Evolutionary conservation across 2,329 filamentous ascomycete species (phyloP).

Genomic region (Sarocladiaceae sp.): DNA sequence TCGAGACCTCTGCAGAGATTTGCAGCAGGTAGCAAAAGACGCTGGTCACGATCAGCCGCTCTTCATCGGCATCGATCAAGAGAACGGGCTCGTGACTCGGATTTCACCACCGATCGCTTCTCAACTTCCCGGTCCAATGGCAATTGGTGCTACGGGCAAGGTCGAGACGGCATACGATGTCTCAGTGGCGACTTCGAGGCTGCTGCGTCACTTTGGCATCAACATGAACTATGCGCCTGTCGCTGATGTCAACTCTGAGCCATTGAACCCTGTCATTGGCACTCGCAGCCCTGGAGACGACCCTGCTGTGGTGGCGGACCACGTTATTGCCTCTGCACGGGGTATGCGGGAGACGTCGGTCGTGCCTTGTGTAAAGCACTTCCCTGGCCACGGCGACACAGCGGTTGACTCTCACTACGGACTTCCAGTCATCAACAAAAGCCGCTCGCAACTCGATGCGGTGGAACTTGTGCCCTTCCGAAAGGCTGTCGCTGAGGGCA

Average conservation of each 20-base stretch:
- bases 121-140: slow-evolving; percentile 20
- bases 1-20: slow-evolving; percentile 16
- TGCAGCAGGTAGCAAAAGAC: slow-evolving; percentile 18
- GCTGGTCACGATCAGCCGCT: slow-evolving; percentile 19
- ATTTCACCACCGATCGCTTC: slow-evolving; percentile 19
- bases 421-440: slow-evolving; percentile 19
- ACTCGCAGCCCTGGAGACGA: slow-evolving; percentile 20
- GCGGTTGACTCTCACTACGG: slow-evolving; percentile 21
- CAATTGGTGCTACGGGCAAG: slow-evolving; percentile 17
- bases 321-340: slow-evolving; percentile 15
- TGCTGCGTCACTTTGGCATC: slow-evolving; percentile 20
- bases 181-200: slow-evolving; percentile 16
- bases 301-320: slow-evolving; percentile 14
- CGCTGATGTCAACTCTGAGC: slow-evolving; percentile 20
- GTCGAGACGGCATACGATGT: slow-evolving; percentile 14
- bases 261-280: slow-evolving; percentile 21
- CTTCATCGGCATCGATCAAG: slow-evolving; percentile 21
- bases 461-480: slow-evolving; percentile 18
- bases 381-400: slow-evolving; percentile 21
- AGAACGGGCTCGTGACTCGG: slow-evolving; percentile 21
- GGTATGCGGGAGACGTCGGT: slow-evolving; percentile 16
- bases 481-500: slow-evolving; percentile 14
- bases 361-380: slow-evolving; percentile 21
- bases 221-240: slow-evolving; percentile 23
- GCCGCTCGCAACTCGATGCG: slow-evolving; percentile 15